Evolutionary conservation across 2,329 filamentous ascomycete genomes (phyloP).

Genomic region (Blastomyces parvus): DNA sequence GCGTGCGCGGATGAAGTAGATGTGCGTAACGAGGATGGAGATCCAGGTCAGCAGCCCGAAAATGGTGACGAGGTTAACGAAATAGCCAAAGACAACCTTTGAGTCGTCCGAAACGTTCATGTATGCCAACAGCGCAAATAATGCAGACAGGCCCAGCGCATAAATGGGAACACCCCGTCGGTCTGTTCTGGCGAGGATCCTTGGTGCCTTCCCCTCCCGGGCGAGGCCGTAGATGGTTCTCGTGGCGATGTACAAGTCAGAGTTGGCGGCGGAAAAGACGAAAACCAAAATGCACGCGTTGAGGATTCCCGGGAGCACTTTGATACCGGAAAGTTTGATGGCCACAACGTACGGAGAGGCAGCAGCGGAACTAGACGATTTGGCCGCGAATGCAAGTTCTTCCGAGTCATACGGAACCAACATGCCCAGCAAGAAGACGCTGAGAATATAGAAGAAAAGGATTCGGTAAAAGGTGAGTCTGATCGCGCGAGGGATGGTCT

Average conservation of each 20-base stretch:
- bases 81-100: slow-evolving; percentile 37
- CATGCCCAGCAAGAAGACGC: slow-evolving; percentile 50
- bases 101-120: slow-evolving; percentile 34
- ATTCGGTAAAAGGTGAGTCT: slow-evolving; percentile 47
- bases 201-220: slow-evolving; percentile 60
- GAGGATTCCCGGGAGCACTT: slow-evolving; percentile 58
- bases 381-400: slow-evolving; percentile 42
- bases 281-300: slow-evolving; percentile 68
- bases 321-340: slow-evolving; percentile 56
- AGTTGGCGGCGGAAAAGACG: slow-evolving; percentile 60
- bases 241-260: slow-evolving; percentile 53
- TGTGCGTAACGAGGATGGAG: slow-evolving; percentile 39
- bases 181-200: slow-evolving; percentile 62
- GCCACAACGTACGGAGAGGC: slow-evolving; percentile 62
- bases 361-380: slow-evolving; percentile 52
- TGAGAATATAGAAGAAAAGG: slow-evolving; percentile 49
- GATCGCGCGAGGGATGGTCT: slow-evolving; percentile 46
- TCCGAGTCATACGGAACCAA: slow-evolving; percentile 55
- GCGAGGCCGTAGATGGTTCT: slow-evolving; percentile 72
- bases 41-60: slow-evolving; percentile 40
- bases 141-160: slow-evolving; percentile 32
- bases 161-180: slow-evolving; percentile 40
- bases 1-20: slow-evolving; percentile 38
- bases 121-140: slow-evolving; percentile 38
- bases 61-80: slow-evolving; percentile 38